Conservation (phyloP, 1,139 yeast genomes). For the Kurtzmaniella quercitrusa region DNA sequence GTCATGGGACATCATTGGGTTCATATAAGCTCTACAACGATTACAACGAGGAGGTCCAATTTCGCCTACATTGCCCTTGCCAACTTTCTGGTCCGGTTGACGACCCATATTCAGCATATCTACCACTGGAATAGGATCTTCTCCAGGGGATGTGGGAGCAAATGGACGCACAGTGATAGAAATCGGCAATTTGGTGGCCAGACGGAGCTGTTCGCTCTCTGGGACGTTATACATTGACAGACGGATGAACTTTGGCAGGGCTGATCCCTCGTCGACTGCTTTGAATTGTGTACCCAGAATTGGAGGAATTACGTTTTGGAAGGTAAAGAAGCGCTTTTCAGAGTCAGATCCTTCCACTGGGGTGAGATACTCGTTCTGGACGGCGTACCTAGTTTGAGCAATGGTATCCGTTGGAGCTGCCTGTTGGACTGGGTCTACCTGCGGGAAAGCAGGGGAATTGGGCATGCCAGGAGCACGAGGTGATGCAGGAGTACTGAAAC, state of each 20-base stretch:
- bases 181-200: conserved; percentile 72
- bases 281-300: conserved; percentile 69
- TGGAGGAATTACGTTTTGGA: conserved; percentile 78
- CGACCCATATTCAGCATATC: conserved; percentile 48
- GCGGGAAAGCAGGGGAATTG: background rate
- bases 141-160: conserved; percentile 51
- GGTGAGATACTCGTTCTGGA: conserved; percentile 45
- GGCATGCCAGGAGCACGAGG: background rate
- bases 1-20: conserved; percentile 76
- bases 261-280: conserved; percentile 76
- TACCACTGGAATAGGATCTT: conserved; percentile 61
- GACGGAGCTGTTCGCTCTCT: conserved; percentile 62
- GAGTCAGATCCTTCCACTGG: conserved; percentile 16
- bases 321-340: conserved; percentile 55
- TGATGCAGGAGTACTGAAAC: background rate
- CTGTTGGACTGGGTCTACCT: conserved; percentile 6
- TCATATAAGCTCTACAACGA: conserved; percentile 86
- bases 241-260: conserved; percentile 77
- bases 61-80: conserved; percentile 25
- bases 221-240: conserved; percentile 85
- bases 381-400: conserved; percentile 49
- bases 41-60: conserved; percentile 82
- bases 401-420: conserved; percentile 31
- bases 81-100: conserved; percentile 9
- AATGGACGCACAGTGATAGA: conserved; percentile 83